A percentile compares a stretch with the other conserved stretches of the same genome.
Conservation (phyloP, 257 asterid genomes). For the Eustoma russellianum region DNA sequence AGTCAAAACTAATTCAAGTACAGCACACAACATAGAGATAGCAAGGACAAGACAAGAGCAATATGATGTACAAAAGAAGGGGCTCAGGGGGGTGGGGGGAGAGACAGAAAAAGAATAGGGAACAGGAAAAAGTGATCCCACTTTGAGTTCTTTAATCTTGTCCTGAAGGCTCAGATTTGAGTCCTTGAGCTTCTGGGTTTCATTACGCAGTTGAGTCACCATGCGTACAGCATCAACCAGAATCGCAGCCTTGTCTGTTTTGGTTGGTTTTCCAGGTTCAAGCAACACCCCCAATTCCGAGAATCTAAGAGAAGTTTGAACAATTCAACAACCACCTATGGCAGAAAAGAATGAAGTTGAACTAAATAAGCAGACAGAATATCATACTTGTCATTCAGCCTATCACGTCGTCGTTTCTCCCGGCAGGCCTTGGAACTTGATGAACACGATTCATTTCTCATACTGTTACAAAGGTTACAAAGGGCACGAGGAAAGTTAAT, state of each 20-base stretch:
- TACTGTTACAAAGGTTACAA: conserved; percentile 37
- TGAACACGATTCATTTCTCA: conserved; percentile 54
- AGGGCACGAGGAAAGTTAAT: not conserved
- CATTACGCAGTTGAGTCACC: conserved; percentile 73
- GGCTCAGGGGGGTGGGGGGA: no score
- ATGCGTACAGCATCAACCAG: conserved; percentile 81
- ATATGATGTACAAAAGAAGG: no score
- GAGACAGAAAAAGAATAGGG: no score
- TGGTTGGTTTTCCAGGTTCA: conserved; percentile 89
- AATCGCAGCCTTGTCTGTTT: conserved; percentile 83
- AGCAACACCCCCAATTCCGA: conserved; percentile 72
- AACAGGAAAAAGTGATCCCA: conserved; percentile 15
- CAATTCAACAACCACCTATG: conserved; percentile 10
- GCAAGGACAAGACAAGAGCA: no score
- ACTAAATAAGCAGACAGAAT: conserved; percentile 5
- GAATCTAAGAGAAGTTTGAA: conserved; percentile 35
- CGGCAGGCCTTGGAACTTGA: conserved; percentile 91
- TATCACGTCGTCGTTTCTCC: conserved; percentile 84
- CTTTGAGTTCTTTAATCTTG: conserved; percentile 87
- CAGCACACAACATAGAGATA: no score
- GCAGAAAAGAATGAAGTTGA: conserved; percentile 9
- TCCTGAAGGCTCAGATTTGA: conserved; percentile 64
- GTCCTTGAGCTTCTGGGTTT: conserved; percentile 80
- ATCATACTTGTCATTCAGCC: conserved; percentile 72
- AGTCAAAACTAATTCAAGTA: no score